Base-by-base conservation (phyloP, 306 rosid genomes). In the Cicer arietinum region DNA sequence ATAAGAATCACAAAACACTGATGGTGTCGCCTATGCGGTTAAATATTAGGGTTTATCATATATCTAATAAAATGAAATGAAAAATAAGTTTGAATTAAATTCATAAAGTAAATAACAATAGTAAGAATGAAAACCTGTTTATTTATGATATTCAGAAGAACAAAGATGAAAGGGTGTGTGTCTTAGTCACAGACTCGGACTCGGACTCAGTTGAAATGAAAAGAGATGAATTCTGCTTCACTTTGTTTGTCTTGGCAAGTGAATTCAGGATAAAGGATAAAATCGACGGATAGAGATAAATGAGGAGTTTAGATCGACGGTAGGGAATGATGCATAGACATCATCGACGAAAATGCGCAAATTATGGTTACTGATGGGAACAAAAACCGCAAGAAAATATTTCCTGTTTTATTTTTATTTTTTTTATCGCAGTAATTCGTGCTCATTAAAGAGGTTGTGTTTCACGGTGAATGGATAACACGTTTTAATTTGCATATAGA, bases 291-390 rank as follows among this genome's bases (percentile, higher is more conserved):
- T 10, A 5, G n/a, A 46, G 48, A 74, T 60, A 39, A n/a, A 45
- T 30, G 13, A 11, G 60, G 60, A 10, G 20, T 45, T 60, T 74
- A 25, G 60, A 74, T 60, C 60, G 9, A 59, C 78, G 78, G 70
- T 47, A 57, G 35, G 20, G 1, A n/a, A 59, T 5, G 11, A 8
- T 25, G 48, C 20, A 35, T 17, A 45, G 4, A 43, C 6, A 11
- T 1, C 30, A 44, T 45, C 3, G 52, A 11, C 52, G 16, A 7
- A 47, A 47, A 47, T 47, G 52, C 52, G 52, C 52, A 47, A 47
- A 7, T 12, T 47, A 47, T 47, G 52, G 52, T 47, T 13, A 7
- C 14, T 47, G 52, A 47, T 13, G 52, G 52, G 52, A 47, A 12
- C 52, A 47, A 47, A 47, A 47, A 47, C 14, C 52, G 52, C 13